Evolutionary conservation across 2,329 filamentous ascomycete species (phyloP).

Genomic region (Apiospora phragmitis): DNA sequence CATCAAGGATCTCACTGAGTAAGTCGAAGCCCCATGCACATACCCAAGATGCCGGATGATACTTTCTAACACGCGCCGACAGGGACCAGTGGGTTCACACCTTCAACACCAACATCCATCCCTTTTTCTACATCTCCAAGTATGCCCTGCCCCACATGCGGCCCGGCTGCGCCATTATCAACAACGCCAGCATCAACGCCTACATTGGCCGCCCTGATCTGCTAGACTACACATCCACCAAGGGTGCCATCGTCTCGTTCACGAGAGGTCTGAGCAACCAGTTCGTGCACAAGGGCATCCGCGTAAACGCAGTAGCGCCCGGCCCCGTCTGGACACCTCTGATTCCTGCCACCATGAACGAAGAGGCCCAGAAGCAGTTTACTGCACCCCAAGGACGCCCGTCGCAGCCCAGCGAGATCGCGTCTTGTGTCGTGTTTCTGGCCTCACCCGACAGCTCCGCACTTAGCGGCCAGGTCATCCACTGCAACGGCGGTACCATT

Average conservation of each 20-base stretch:
- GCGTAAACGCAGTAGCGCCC: conserved; percentile 61
- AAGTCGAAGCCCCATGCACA: conserved; percentile 29
- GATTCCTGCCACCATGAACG: conserved; percentile 71
- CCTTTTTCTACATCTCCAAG: conserved; percentile 79
- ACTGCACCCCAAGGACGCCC: conserved; percentile 74
- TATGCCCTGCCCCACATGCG: conserved; percentile 75
- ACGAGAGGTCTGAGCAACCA: conserved; percentile 78
- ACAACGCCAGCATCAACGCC: conserved; percentile 81
- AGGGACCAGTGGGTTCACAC: conserved; percentile 78
- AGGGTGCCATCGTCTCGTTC: conserved; percentile 78
- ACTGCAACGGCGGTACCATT: conserved; percentile 52
- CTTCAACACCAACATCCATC: conserved; percentile 82
- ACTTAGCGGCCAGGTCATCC: conserved; percentile 69
- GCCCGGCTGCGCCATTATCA: conserved; percentile 76
- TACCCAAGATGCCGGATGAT: neutral
- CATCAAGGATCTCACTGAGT: conserved; percentile 72
- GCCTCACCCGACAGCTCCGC: conserved; percentile 73
- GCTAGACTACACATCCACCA: conserved; percentile 79
- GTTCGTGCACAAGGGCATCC: conserved; percentile 68
- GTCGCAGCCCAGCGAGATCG: conserved; percentile 79
- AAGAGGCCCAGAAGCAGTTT: conserved; percentile 71
- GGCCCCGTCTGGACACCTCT: conserved; percentile 80
- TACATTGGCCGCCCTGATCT: conserved; percentile 80
- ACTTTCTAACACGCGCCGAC: neutral
- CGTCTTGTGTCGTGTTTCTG: conserved; percentile 79